phyloP scores from a whole-genome alignment of 306 rosid species.

The Lagenaria siceraria region DNA sequence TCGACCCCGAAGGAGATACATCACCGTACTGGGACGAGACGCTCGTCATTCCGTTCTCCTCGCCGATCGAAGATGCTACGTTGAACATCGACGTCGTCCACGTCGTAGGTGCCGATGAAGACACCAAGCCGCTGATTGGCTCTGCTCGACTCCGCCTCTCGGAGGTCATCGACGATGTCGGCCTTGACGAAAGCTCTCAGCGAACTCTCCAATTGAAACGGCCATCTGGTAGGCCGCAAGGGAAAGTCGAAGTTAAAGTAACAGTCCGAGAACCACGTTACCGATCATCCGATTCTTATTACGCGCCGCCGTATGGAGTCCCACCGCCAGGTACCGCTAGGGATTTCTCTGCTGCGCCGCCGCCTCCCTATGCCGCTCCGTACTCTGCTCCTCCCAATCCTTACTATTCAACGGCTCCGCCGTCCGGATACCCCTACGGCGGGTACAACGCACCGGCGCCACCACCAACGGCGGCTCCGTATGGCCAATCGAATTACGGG shows the following conservation, averaged over 20 bases:
- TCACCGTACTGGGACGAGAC: slow-evolving; percentile 62
- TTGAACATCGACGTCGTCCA: slow-evolving; percentile 64
- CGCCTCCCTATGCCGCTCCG: slow-evolving; percentile 6
- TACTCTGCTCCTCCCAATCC: slow-evolving; percentile 16
- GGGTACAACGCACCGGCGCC: slow-evolving; percentile 16
- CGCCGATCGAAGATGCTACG: slow-evolving; percentile 39
- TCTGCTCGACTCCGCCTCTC: slow-evolving; percentile 43
- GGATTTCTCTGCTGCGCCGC: slow-evolving; percentile 23
- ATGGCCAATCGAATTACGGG: slow-evolving; percentile 30
- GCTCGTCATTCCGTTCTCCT: slow-evolving; percentile 31
- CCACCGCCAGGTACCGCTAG: slow-evolving; percentile 30
- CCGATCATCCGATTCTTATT: slow-evolving; percentile 26
- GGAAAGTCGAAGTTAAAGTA: slow-evolving; percentile 49
- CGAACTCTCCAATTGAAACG: slow-evolving; percentile 44
- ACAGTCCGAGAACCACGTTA: slow-evolving; percentile 28
- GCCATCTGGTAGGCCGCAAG: slow-evolving; percentile 78
- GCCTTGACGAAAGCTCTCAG: slow-evolving; percentile 24
- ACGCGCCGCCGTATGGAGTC: slow-evolving; percentile 52
- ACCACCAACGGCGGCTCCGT: slow-evolving; percentile 10
- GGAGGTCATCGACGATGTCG: slow-evolving; percentile 39
- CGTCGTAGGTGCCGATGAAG: slow-evolving; percentile 37
- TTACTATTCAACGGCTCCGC: slow-evolving; percentile 24
- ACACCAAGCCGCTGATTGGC: slow-evolving; percentile 69
- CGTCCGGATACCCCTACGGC: slow-evolving; percentile 22
- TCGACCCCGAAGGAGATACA: slow-evolving; percentile 48